These are phyloP conservation scores for Paraglomus occultum DNA, from an alignment of 192 early-diverging fungal species.

Conservation along the genomic window DNA sequence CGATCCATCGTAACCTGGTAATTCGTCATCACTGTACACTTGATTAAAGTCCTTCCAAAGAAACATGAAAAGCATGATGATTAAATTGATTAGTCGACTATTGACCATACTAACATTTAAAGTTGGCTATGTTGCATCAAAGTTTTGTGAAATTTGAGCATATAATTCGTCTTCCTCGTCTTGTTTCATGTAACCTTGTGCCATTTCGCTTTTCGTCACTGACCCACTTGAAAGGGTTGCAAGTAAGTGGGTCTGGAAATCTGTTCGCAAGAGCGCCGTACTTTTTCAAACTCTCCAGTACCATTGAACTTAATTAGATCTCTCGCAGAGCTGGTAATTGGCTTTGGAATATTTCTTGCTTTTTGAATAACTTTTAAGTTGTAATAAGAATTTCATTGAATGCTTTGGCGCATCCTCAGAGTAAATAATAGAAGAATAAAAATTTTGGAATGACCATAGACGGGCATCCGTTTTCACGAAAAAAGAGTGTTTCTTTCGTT, in stretches of 20 bases:
- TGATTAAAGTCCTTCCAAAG: conserved; percentile 15
- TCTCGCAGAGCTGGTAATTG: background rate
- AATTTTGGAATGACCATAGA: background rate
- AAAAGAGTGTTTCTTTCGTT: background rate
- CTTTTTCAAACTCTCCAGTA: background rate
- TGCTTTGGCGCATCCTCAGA: background rate
- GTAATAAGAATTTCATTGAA: conserved; percentile 14
- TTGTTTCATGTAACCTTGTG: conserved; percentile 9
- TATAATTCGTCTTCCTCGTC: conserved; percentile 10
- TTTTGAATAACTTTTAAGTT: conserved; percentile 2
- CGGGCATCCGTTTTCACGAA: conserved; percentile 3
- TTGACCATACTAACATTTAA: background rate
- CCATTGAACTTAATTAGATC: background rate
- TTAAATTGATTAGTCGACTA: conserved; percentile 10
- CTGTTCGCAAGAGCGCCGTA: background rate
- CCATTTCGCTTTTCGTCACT: conserved; percentile 9
- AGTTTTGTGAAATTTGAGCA: background rate
- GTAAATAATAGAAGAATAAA: conserved; percentile 1
- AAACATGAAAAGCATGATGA: conserved; percentile 11
- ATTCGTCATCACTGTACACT: conserved; percentile 1
- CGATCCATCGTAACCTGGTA: conserved; percentile 12
- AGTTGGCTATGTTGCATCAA: too few species aligned
- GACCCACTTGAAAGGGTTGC: background rate
- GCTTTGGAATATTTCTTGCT: background rate
- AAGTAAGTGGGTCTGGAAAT: conserved; percentile 3